Percentiles rank a stretch among this genome's conserved stretches.
These are phyloP conservation scores for Calcarisporium arbuscula DNA, from an alignment of 2,329 filamentous ascomycete genomes.

Conservation along the genomic window DNA sequence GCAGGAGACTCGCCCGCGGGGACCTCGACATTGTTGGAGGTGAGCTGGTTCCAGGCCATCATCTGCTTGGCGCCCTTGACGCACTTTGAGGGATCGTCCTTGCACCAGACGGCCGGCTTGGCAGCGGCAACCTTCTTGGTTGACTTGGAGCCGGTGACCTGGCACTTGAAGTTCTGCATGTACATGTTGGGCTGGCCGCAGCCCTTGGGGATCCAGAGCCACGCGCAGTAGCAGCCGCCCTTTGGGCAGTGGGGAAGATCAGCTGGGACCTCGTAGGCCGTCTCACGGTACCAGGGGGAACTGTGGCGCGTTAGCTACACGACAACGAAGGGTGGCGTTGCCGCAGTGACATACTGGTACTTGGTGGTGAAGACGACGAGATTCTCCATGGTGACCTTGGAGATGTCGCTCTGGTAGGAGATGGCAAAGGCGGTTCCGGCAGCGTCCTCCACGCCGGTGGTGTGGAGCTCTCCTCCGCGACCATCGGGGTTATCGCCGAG, in stretches of 20 bases:
- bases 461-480: constrained; percentile 39
- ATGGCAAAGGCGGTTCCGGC: constrained; percentile 45
- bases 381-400: constrained; percentile 42
- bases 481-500: constrained; percentile 24
- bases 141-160: background rate
- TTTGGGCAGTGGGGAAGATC: constrained; percentile 21
- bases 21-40: background rate
- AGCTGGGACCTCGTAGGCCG: constrained; percentile 21
- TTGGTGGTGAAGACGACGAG: constrained; percentile 43
- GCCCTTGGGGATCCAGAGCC: constrained; percentile 24
- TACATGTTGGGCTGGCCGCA: constrained; percentile 8
- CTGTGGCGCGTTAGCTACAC: constrained; percentile 8
- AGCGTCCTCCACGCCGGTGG: constrained; percentile 34
- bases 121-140: background rate
- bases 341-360: constrained; percentile 28
- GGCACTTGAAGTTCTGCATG: background rate
- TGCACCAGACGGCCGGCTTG: background rate
- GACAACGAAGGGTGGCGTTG: background rate
- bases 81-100: background rate
- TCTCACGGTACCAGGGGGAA: constrained; percentile 22
- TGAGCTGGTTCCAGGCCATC: background rate
- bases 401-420: constrained; percentile 39
- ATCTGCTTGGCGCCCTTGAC: background rate
- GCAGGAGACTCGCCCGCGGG: background rate
- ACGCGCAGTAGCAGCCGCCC: constrained; percentile 22